phyloP scores from a whole-genome alignment of 192 early-diverging fungal genomes.

The Backusella liffmaniae region DNA sequence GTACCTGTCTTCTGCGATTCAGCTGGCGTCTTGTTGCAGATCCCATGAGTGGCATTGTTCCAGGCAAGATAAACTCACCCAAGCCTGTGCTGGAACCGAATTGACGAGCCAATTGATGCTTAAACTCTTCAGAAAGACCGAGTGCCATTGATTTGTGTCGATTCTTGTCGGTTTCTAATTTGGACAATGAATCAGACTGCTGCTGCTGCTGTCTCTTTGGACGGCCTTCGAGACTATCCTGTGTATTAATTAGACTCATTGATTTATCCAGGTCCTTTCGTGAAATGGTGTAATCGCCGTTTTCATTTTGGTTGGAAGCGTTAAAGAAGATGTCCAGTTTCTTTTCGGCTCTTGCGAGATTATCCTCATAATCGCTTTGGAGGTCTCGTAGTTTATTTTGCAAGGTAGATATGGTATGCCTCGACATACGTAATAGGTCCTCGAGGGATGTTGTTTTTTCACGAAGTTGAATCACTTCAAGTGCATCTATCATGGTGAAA shows the following conservation, averaged over 20 bases:
- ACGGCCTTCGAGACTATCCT: constrained; percentile 33
- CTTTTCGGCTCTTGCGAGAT: constrained; percentile 41
- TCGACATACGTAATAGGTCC: constrained; percentile 62
- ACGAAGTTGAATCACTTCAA: constrained; percentile 51
- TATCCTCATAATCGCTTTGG: constrained; percentile 63
- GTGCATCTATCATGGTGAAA: constrained; percentile 16
- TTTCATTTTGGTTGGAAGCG: constrained; percentile 32
- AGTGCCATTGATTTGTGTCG: constrained; percentile 17
- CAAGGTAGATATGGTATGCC: constrained; percentile 71
- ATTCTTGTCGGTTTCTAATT: background rate
- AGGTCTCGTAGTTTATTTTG: constrained; percentile 71
- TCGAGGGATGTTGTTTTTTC: constrained; percentile 41
- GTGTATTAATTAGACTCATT: constrained; percentile 28
- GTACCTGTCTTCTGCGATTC: constrained; percentile 11
- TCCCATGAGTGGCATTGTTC: constrained; percentile 29
- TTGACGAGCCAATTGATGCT: constrained; percentile 29
- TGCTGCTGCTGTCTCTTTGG: background rate
- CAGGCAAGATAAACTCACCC: constrained; percentile 31
- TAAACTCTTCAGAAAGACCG: constrained; percentile 38
- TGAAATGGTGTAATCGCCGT: background rate
- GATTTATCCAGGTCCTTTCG: constrained; percentile 17
- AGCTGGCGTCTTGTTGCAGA: constrained; percentile 1
- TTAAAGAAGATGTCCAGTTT: constrained; percentile 18
- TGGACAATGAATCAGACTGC: background rate
- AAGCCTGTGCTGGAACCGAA: constrained; percentile 34